phyloP scores from a whole-genome alignment of 192 early-diverging fungal species.

The Diversispora eburnea region DNA sequence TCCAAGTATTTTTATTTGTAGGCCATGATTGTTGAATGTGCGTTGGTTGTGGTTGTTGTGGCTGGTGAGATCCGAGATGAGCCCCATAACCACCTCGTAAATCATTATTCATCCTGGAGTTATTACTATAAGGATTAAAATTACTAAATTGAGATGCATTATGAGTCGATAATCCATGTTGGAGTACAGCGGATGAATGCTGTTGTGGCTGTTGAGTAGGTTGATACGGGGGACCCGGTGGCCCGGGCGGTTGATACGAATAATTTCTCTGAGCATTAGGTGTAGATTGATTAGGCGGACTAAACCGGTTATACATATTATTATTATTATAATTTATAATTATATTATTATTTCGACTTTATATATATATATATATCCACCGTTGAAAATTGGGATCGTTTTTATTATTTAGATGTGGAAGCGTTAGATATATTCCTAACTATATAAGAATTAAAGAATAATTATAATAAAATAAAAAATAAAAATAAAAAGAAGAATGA shows the following conservation, averaged over 20 bases:
- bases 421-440: too few species aligned
- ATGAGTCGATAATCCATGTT: neutral
- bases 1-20: neutral
- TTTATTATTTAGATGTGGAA: neutral
- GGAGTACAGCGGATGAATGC: neutral
- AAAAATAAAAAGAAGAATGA: too few species aligned
- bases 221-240: neutral
- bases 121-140: neutral
- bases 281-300: neutral
- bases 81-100: neutral
- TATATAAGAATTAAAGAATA: too few species aligned
- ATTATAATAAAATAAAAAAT: too few species aligned
- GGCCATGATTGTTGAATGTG: neutral
- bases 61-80: neutral
- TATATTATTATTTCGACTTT: neutral
- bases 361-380: neutral
- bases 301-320: neutral
- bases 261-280: neutral
- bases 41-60: neutral
- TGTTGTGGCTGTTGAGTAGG: neutral
- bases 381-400: neutral
- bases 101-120: neutral
- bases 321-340: neutral
- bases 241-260: too few species aligned
- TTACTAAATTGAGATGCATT: neutral